These are phyloP conservation scores for Epichloe coenophiala DNA, from an alignment of 2,329 filamentous ascomycete species.

Conservation along the genomic window DNA sequence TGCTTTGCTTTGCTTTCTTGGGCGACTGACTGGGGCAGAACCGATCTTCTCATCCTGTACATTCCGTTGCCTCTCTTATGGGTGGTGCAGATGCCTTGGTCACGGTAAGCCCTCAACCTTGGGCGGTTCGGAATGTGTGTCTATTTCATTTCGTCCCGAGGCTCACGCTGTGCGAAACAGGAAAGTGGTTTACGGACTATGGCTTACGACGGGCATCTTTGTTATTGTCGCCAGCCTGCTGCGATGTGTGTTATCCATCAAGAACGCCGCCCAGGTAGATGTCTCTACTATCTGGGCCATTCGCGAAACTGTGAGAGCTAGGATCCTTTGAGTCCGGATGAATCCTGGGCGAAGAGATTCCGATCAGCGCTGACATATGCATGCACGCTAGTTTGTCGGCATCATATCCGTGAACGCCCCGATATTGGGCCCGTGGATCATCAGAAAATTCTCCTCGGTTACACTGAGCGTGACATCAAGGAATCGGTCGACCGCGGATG, in stretches of 20 bases:
- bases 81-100: slow-evolving; percentile 11
- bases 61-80: slow-evolving; percentile 13
- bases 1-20: background rate
- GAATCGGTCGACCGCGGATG: background rate
- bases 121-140: background rate
- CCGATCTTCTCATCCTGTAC: slow-evolving; percentile 12
- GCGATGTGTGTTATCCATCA: slow-evolving; percentile 11
- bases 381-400: slow-evolving; percentile 10
- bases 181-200: slow-evolving; percentile 12
- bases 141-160: no score
- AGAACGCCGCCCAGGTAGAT: slow-evolving; percentile 10
- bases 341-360: background rate
- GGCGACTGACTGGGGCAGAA: slow-evolving; percentile 4
- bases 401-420: slow-evolving; percentile 13
- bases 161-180: slow-evolving; percentile 2
- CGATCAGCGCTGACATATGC: background rate
- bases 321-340: background rate
- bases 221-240: slow-evolving; percentile 13
- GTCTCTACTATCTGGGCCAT: slow-evolving; percentile 14
- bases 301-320: slow-evolving; percentile 11
- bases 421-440: slow-evolving; percentile 12
- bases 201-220: slow-evolving; percentile 13
- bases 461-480: slow-evolving; percentile 7
- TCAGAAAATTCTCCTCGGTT: slow-evolving; percentile 8
- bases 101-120: slow-evolving; percentile 5